Base-by-base conservation (phyloP, 192 early-diverging fungal genomes). In the Backusella tuberculispora region DNA sequence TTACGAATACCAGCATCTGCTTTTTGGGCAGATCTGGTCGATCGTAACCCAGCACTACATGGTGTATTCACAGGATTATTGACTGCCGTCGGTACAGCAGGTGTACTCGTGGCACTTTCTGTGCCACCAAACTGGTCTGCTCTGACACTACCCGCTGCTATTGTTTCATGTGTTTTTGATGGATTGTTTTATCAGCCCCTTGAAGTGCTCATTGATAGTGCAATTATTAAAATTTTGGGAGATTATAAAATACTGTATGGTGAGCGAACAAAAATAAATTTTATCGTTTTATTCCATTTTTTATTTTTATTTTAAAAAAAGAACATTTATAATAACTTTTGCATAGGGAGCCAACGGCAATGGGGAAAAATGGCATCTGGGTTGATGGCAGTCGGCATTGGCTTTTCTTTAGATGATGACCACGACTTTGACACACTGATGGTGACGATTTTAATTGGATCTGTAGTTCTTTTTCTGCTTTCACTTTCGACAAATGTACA, bases 171-270 rank as follows among this genome's bases (percentile, higher is more conserved):
- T 9, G 71, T 69, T 26, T 40, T 84, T 26, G 74, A 84, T 71
- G 56, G 68, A 5, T 42, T 38, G 15, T 46, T 60, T 19, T 71
- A 46, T 46, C 75, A 76, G 17, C 75, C 75, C 15, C 14, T 76
- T 17, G 26, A 15, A 12, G 67, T 70, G 12, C 10, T 76, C 6
- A 29, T 76, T 10, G 75, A 76, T 47, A 71, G 75, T 63, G 29
- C 53, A 13, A 76, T 76, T 38, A 44, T 76, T 40, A 76, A 76
- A 29, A 69, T 76, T 3, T 48, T 76, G 24, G 75, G 75, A 42
- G 75, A 76, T 29, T 76, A 76, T 29, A 44, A 46, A 26, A 76
- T 60, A 60, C 34, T 76, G 53, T 76, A 69, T 76, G 75, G 75
- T 76, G 66, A 75, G 45, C 24, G 13, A 6, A 34, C 24, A 34